Base-by-base conservation (phyloP, 208 protist genomes). In the Porcisia hertigi region DNA sequence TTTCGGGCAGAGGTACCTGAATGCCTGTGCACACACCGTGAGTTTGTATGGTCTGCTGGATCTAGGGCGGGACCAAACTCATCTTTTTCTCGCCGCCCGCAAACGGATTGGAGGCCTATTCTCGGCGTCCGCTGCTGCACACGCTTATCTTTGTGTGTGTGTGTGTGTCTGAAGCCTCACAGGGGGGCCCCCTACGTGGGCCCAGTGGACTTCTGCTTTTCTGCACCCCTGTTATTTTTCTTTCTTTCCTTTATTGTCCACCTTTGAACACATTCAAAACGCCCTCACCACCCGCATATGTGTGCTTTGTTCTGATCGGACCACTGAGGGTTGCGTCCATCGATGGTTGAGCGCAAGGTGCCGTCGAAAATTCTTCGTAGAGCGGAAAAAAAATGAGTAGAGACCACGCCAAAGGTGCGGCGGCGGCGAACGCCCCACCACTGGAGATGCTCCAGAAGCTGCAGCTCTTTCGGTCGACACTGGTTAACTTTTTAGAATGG, bases 401-500 rank as follows among this genome's bases (percentile, higher is more conserved):
- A 49, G 72, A 63, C 0, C 23, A 16, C 53, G 59, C 69, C 0
- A 76, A 67, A 25, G 54, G 57, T n/a, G 71, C 77, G 34, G 70
- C 79, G 52, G 74, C 85, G 34, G 67, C 77, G n/a, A 79, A 80
- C 7, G 78, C 84, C 45, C 94, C 94, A 36, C 81, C 88, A 18
- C 80, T 96, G 18, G 87, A 92, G 47, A 73, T 88, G 71, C 75
- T 98, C 52, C 86, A 92, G 47, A 87, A 89, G 77, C 79, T 98
- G 60, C 94, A 96, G 78, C 85, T 98, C 25, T 96, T 95, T 74
- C 91, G 94, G 55, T 96, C 90, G 8, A 92, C 89, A 14, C 80
- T 98, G 5, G 91, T 96, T 11, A 94, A 88, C 76, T 96, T 98
- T 49, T 74, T 97, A 30, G 86, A 91, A 52, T 92, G 90, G 90